These are phyloP conservation scores for Pseudogymnoascus sp. DNA, from an alignment of 2,329 filamentous ascomycete species.

Conservation along the genomic window DNA sequence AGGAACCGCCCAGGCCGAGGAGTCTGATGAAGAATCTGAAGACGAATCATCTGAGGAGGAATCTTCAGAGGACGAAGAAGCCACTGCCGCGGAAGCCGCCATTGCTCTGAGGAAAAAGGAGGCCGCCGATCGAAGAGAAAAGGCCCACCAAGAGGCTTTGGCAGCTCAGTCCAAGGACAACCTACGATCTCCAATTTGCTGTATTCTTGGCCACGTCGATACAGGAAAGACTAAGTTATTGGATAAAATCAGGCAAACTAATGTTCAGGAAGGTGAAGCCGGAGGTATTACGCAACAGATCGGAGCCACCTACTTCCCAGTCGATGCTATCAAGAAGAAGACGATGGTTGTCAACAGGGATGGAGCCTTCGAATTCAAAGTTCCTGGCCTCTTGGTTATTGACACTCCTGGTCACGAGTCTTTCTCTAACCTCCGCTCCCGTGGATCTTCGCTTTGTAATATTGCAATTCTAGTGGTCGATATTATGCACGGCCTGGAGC, in stretches of 20 bases:
- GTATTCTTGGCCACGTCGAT: constrained; percentile 99
- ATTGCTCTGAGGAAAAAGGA: constrained; percentile 76
- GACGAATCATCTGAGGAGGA: constrained; percentile 52
- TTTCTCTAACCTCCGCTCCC: constrained; percentile 94
- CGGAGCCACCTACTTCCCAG: constrained; percentile 97
- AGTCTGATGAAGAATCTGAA: constrained; percentile 44
- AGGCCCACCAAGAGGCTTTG: constrained; percentile 83
- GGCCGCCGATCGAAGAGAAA: constrained; percentile 78
- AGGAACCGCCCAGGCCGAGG: constrained; percentile 24
- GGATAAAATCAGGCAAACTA: constrained; percentile 96
- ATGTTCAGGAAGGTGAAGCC: constrained; percentile 97
- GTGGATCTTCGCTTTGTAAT: constrained; percentile 97
- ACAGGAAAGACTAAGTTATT: constrained; percentile 99
- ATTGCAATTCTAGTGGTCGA: constrained; percentile 98
- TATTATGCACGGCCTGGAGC: constrained; percentile 99
- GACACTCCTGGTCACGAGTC: constrained; percentile 99
- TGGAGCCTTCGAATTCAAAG: constrained; percentile 87
- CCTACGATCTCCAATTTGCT: constrained; percentile 95
- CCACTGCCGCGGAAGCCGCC: constrained; percentile 63
- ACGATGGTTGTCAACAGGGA: constrained; percentile 89
- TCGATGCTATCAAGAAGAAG: constrained; percentile 87
- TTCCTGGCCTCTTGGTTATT: constrained; percentile 91
- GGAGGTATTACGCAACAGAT: constrained; percentile 99
- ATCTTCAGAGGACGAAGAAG: constrained; percentile 61
- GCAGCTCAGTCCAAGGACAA: constrained; percentile 89